phyloP scores from a whole-genome alignment of 352 stramenopile genomes.

The Peronospora belbahrii region DNA sequence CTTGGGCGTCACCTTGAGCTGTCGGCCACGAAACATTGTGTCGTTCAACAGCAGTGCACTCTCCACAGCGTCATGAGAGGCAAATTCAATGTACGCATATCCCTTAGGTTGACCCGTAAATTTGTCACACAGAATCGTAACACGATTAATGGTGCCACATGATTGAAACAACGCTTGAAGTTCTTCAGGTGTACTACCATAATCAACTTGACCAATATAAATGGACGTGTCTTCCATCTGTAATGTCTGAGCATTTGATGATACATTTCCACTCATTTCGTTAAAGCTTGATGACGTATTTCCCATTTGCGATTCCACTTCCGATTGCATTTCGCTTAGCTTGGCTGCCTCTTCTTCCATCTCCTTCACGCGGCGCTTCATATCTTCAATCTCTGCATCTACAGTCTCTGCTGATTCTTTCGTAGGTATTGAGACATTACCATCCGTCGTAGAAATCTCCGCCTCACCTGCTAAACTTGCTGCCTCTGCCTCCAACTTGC shows the following conservation, averaged over 20 bases:
- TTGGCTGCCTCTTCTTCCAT: constrained; percentile 83
- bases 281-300: constrained; percentile 39
- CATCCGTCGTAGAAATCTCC: constrained; percentile 10
- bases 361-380: constrained; percentile 74
- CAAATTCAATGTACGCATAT: constrained; percentile 93
- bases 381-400: constrained; percentile 77
- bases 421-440: constrained; percentile 1
- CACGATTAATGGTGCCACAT: constrained; percentile 94
- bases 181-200: constrained; percentile 93
- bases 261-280: constrained; percentile 26
- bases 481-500: constrained; percentile 43
- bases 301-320: constrained; percentile 71
- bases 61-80: constrained; percentile 79
- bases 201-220: constrained; percentile 96
- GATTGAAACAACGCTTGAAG: constrained; percentile 94
- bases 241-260: constrained; percentile 20
- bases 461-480: constrained; percentile 24
- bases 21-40: constrained; percentile 86
- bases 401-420: constrained; percentile 32
- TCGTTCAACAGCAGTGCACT: constrained; percentile 89
- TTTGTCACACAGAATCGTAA: constrained; percentile 98
- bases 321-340: constrained; percentile 78
- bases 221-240: constrained; percentile 79
- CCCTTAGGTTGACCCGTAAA: constrained; percentile 93
- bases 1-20: constrained; percentile 88